These are phyloP conservation scores for Acephala macrosclerotiorum DNA, from an alignment of 2,329 filamentous ascomycete species.

Conservation along the genomic window DNA sequence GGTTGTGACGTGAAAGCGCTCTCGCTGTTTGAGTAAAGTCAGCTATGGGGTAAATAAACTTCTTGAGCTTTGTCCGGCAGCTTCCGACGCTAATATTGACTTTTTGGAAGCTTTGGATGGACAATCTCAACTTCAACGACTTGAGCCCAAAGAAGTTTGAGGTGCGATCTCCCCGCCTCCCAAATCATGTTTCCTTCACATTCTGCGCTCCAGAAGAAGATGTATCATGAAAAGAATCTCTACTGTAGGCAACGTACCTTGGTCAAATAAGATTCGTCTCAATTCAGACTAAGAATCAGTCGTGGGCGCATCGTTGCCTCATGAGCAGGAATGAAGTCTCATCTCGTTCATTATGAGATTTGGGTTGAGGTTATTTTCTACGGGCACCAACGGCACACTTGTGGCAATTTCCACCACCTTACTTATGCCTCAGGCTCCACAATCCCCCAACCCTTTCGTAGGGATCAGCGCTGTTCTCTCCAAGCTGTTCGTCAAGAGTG, in stretches of 20 bases:
- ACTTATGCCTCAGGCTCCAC: background rate
- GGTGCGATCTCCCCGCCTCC: background rate
- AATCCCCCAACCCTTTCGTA: background rate
- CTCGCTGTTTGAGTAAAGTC: background rate
- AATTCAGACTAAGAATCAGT: background rate
- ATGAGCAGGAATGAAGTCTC: background rate
- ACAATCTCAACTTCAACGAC: background rate
- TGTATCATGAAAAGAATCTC: background rate
- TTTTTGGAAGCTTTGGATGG: too few species aligned
- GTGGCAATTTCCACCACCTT: background rate
- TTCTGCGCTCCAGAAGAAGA: background rate
- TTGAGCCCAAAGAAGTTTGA: background rate
- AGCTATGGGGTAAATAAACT: background rate
- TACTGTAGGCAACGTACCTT: background rate
- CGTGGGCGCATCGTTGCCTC: conserved; percentile 3
- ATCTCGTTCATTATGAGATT: background rate
- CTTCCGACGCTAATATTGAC: too few species aligned
- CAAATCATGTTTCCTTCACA: background rate
- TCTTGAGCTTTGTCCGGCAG: background rate
- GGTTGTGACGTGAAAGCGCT: background rate
- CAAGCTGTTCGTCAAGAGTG: background rate
- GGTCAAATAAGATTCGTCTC: background rate
- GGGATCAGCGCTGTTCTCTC: background rate
- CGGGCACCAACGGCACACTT: background rate
- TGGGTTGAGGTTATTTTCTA: background rate